A percentile compares a stretch with the other conserved stretches of the same genome.
Conservation (phyloP, 1,139 yeast genomes). For the Kodamaea sp. region DNA sequence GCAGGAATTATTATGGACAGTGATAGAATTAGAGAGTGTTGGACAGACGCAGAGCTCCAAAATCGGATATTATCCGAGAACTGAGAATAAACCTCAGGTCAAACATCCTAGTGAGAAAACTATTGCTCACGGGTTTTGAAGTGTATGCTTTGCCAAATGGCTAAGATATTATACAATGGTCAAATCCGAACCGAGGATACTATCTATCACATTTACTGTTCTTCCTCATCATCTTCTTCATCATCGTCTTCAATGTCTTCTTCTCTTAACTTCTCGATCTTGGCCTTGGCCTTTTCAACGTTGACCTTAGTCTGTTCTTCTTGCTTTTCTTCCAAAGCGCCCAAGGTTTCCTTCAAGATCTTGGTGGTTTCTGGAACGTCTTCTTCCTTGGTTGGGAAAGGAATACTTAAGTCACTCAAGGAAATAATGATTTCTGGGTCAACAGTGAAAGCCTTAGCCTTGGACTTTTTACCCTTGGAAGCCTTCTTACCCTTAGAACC, state of each 20-base stretch:
- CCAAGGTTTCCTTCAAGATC: conserved; percentile 72
- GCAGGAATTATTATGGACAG: too few relatives aligned
- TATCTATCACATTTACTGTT: too few relatives aligned
- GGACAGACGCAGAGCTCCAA: too few relatives aligned
- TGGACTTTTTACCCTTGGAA: conserved; percentile 45
- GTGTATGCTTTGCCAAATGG: too few relatives aligned
- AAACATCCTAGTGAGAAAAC: too few relatives aligned
- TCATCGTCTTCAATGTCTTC: conserved; percentile 35
- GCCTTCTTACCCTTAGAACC: conserved; percentile 47
- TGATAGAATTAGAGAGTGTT: neutral
- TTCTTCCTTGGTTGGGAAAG: conserved; percentile 77
- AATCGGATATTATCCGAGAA: too few relatives aligned
- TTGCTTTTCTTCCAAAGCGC: conserved; percentile 70
- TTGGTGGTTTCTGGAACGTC: conserved; percentile 69
- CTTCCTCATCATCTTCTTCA: conserved; percentile 23
- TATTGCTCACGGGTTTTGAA: too few relatives aligned
- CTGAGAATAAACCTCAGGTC: too few relatives aligned
- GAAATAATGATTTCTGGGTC: conserved; percentile 81
- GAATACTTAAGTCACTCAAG: conserved; percentile 73
- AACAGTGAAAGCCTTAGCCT: conserved; percentile 57
- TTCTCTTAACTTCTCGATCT: conserved; percentile 64
- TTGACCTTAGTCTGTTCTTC: conserved; percentile 79
- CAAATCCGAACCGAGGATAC: too few relatives aligned
- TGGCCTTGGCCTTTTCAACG: conserved; percentile 73
- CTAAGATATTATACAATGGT: too few relatives aligned